Evolutionary conservation across 2,329 filamentous ascomycete species (phyloP).

Genomic region (Scleromitrula shiraiana): DNA sequence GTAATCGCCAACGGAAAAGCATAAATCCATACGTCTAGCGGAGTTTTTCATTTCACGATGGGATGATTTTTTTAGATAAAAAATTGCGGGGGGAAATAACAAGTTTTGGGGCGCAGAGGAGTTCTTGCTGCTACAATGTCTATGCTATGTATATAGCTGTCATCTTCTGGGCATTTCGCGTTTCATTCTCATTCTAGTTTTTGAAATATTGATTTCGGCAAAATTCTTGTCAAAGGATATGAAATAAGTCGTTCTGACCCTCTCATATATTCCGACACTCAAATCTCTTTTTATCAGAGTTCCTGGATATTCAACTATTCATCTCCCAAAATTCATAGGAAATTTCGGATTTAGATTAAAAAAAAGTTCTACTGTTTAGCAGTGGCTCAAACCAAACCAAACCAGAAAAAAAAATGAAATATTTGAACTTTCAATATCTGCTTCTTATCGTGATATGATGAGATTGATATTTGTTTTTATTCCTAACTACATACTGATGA

Average conservation of each 20-base stretch:
- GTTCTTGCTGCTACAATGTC: no score
- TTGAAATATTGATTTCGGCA: no score
- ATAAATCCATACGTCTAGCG: not conserved
- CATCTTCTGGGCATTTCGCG: not conserved
- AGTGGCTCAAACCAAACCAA: no score
- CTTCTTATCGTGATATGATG: no score
- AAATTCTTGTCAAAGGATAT: no score
- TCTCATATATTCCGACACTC: no score
- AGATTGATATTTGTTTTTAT: no score
- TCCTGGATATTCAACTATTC: constrained; percentile 1
- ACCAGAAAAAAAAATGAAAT: no score
- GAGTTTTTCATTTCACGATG: not conserved
- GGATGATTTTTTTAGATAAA: not conserved
- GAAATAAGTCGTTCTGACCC: no score
- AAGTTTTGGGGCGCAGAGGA: not conserved
- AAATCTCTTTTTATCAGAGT: not conserved
- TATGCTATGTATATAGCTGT: not conserved
- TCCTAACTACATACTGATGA: no score
- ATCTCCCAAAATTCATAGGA: not conserved
- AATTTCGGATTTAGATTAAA: not conserved
- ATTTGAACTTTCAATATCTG: no score
- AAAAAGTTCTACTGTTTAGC: no score
- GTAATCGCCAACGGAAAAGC: not conserved
- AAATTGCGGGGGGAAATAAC: not conserved
- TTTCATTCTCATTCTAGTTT: not conserved